A percentile compares a stretch with the other conserved stretches of the same genome.
These are phyloP conservation scores for Coemansia sp. DNA, from an alignment of 192 early-diverging fungal genomes.

Conservation along the genomic window DNA sequence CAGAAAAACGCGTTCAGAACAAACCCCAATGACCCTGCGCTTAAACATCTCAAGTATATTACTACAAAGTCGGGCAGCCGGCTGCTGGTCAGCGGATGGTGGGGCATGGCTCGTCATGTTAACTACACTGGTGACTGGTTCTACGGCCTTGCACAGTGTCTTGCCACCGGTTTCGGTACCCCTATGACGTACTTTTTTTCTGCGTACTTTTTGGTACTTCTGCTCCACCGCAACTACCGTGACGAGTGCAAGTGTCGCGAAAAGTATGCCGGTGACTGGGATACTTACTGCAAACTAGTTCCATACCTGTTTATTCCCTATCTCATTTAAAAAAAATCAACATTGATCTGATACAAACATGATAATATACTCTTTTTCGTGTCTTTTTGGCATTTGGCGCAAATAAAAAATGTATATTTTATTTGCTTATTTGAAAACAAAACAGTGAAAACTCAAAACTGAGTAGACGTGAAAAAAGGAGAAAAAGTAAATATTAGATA, in stretches of 20 bases:
- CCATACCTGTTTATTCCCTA: conserved; percentile 84
- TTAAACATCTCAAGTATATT: conserved; percentile 81
- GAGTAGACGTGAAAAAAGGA: not conserved
- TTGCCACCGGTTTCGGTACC: conserved; percentile 78
- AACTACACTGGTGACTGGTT: conserved; percentile 98
- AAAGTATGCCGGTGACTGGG: conserved; percentile 96
- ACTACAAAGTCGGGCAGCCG: conserved; percentile 77
- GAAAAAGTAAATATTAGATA: not conserved
- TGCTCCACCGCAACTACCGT: conserved; percentile 85
- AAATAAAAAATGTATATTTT: not conserved
- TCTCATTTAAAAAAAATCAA: conserved; percentile 46
- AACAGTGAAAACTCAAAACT: not conserved
- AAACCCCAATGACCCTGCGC: conserved; percentile 58
- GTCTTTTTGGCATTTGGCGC: too few species aligned
- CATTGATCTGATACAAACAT: not conserved
- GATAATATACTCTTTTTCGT: not conserved
- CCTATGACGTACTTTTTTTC: conserved; percentile 93
- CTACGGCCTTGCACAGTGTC: conserved; percentile 85
- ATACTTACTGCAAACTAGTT: conserved; percentile 76
- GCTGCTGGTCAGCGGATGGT: conserved; percentile 88
- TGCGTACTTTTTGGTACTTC: conserved; percentile 86
- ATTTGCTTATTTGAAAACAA: not conserved
- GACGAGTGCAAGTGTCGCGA: conserved; percentile 87
- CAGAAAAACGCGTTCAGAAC: conserved; percentile 90
- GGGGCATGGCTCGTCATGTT: conserved; percentile 91